Percentiles rank a stretch among this genome's conserved stretches.
Conservation (phyloP, 371 early-diverging fungal genomes). For the Choanephora cucurbitarum region DNA sequence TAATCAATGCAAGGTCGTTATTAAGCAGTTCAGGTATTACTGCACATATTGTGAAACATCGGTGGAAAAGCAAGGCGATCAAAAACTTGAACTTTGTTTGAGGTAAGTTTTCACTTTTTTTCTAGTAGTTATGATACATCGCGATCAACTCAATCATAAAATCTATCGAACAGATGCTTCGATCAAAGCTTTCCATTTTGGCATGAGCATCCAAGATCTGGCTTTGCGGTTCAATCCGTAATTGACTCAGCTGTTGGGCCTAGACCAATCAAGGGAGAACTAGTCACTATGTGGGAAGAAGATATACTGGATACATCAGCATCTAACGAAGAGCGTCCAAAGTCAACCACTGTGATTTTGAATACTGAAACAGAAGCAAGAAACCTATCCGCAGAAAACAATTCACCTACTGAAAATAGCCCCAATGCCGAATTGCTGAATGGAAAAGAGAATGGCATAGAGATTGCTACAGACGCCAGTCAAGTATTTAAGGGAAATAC, state of each 20-base stretch:
- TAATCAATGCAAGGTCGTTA: slow-evolving; percentile 61
- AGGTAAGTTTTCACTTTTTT: slow-evolving; percentile 25
- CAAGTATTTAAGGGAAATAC: slow-evolving; percentile 38
- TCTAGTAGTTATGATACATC: slow-evolving; percentile 8
- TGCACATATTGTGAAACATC: slow-evolving; percentile 84
- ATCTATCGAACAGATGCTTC: slow-evolving; percentile 77
- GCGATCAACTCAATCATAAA: too few species aligned
- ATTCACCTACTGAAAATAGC: neutral
- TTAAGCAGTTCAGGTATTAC: slow-evolving; percentile 72
- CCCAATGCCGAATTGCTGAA: neutral
- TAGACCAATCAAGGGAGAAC: slow-evolving; percentile 57
- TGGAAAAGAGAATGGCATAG: neutral
- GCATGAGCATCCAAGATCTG: slow-evolving; percentile 78
- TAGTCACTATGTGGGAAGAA: slow-evolving; percentile 64
- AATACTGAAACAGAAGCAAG: neutral
- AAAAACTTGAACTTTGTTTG: slow-evolving; percentile 74
- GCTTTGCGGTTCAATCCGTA: slow-evolving; percentile 76
- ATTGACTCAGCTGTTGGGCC: slow-evolving; percentile 54
- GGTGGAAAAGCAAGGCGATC: slow-evolving; percentile 57
- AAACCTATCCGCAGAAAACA: neutral
- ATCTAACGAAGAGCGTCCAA: neutral
- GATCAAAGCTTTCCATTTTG: slow-evolving; percentile 69
- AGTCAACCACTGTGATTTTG: neutral
- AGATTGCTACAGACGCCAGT: slow-evolving; percentile 29
- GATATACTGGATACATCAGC: slow-evolving; percentile 53